Percentiles rank a stretch among this genome's conserved stretches.
These are phyloP conservation scores for Cyclostephanos tholiformis DNA, from an alignment of 108 stramenopile species.

Conservation along the genomic window DNA sequence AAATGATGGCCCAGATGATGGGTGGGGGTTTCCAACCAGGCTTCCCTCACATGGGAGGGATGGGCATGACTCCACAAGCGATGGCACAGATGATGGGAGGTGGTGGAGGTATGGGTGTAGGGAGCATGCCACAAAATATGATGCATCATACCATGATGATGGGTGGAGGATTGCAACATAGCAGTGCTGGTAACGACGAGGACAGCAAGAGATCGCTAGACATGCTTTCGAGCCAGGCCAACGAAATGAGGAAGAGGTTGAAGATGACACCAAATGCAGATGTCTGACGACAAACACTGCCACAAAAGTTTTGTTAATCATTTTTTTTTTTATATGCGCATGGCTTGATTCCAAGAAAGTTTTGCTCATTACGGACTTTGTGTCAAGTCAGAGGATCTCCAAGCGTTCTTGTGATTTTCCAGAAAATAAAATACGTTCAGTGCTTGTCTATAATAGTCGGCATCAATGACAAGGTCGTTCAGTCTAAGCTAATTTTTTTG, in stretches of 20 bases:
- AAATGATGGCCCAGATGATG: neutral
- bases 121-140: neutral
- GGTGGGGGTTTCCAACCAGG: neutral
- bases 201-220: constrained; percentile 1
- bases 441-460: no score
- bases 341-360: no score
- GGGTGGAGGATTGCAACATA: constrained; percentile 1
- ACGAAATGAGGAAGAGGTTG: constrained; percentile 2
- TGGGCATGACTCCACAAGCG: neutral
- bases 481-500: no score
- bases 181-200: neutral
- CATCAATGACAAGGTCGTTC: no score
- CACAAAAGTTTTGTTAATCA: neutral
- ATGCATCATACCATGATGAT: constrained; percentile 8
- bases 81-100: constrained; percentile 5
- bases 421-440: no score
- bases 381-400: no score
- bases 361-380: no score
- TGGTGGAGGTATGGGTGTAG: constrained; percentile 5
- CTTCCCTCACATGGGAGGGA: neutral
- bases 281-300: neutral
- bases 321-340: no score
- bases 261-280: neutral
- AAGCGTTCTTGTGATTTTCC: no score
- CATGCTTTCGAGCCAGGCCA: constrained; percentile 2